phyloP scores from a whole-genome alignment of 2,329 filamentous ascomycete species.

The Colletotrichum cereale region DNA sequence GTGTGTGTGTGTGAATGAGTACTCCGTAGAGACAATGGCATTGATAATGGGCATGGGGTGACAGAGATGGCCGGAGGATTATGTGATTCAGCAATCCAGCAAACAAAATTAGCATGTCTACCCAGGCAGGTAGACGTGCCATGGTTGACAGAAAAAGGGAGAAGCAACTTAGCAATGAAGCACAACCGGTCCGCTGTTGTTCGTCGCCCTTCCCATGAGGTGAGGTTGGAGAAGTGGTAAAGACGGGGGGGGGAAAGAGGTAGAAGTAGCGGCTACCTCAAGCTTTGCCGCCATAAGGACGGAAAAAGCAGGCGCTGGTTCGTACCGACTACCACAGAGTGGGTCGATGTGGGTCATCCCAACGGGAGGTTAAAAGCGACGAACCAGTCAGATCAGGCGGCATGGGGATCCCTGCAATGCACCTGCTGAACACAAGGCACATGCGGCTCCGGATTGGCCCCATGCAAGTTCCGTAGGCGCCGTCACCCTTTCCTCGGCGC shows the following conservation, averaged over 20 bases:
- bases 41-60: constrained; percentile 1
- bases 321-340: constrained; percentile 26
- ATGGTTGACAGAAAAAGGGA: constrained; percentile 17
- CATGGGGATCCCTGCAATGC: constrained; percentile 33
- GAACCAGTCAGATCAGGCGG: constrained; percentile 28
- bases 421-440: constrained; percentile 41
- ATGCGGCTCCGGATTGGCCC: constrained; percentile 42
- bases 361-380: constrained; percentile 39
- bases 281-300: not conserved
- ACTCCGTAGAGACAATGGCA: constrained; percentile 15
- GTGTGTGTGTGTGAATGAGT: not conserved
- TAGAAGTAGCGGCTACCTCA: constrained; percentile 33
- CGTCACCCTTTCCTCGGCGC: constrained; percentile 43
- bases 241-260: constrained; percentile 25
- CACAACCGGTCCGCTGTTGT: not conserved
- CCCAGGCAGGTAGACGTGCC: not conserved
- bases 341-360: constrained; percentile 4
- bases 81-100: constrained; percentile 7
- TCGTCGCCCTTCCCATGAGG: constrained; percentile 26
- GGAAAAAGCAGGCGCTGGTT: not conserved
- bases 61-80: not conserved
- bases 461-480: constrained; percentile 43
- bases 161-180: constrained; percentile 18
- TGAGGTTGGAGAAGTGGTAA: constrained; percentile 38
- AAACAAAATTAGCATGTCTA: not conserved